Evolutionary conservation across 768 basidiomycete genomes (phyloP).

Genomic region (Gautieria morchelliformis): DNA sequence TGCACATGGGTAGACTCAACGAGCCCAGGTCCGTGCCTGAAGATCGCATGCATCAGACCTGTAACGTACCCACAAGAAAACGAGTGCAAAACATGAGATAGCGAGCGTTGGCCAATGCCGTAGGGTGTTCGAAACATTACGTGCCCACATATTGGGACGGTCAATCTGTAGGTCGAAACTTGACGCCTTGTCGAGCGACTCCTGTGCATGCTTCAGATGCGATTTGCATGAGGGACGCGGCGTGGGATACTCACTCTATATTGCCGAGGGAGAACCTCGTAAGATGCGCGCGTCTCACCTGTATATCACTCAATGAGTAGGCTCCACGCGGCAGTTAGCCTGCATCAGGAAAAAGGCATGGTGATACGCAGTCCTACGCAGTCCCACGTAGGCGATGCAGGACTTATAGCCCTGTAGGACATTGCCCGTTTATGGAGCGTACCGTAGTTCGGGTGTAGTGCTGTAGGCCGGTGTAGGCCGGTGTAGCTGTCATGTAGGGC

Average conservation of each 20-base stretch:
- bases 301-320: constrained; percentile 51
- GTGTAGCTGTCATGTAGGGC: no score
- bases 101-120: constrained; percentile 88
- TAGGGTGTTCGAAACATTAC: constrained; percentile 93
- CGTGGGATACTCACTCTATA: constrained; percentile 18
- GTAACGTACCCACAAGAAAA: constrained; percentile 97
- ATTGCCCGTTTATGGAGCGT: no score
- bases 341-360: no score
- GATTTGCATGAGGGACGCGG: constrained; percentile 11
- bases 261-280: constrained; percentile 25
- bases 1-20: constrained; percentile 95
- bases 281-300: constrained; percentile 21
- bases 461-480: no score
- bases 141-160: constrained; percentile 87
- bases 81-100: constrained; percentile 90
- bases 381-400: no score
- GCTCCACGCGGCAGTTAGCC: constrained; percentile 91
- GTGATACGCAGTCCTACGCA: no score
- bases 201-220: constrained; percentile 37
- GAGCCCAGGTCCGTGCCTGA: constrained; percentile 88
- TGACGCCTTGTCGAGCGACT: constrained; percentile 69
- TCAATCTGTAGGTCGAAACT: constrained; percentile 95
- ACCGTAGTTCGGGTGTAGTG: no score
- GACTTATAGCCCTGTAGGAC: no score
- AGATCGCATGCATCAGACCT: constrained; percentile 92